Evolutionary conservation across 306 rosid genomes (phyloP).

Genomic region (Erythrophleum fordii): DNA sequence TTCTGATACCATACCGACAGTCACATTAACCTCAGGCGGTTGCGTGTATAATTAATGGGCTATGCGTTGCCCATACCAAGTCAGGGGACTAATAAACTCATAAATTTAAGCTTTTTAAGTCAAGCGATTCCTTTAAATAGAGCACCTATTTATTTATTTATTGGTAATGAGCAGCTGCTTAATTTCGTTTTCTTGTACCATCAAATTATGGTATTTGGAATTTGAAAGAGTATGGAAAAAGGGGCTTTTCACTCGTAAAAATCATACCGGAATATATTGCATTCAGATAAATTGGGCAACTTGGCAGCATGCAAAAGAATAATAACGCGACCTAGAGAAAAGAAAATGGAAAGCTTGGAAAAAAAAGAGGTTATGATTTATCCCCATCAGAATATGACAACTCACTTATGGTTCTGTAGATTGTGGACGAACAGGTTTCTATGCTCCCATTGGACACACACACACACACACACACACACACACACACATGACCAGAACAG

Average conservation of each 20-base stretch:
- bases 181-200: constrained; percentile 8
- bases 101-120: background rate
- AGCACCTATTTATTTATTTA: background rate
- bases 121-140: constrained; percentile 21
- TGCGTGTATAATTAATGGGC: background rate
- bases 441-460: background rate
- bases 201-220: constrained; percentile 22
- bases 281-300: constrained; percentile 4
- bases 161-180: background rate
- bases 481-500: background rate
- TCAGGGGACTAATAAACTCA: background rate
- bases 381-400: constrained; percentile 17
- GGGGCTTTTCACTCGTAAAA: background rate
- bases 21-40: background rate
- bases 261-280: background rate
- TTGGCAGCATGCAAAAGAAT: background rate
- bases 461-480: too few species aligned
- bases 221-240: too few species aligned
- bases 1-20: background rate
- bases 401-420: constrained; percentile 4
- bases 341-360: background rate
- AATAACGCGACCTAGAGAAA: background rate
- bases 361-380: background rate
- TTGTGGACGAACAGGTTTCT: background rate
- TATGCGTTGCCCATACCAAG: background rate